Evolutionary conservation across 352 stramenopile species (phyloP).

Genomic region (Pythium plurisporium): DNA sequence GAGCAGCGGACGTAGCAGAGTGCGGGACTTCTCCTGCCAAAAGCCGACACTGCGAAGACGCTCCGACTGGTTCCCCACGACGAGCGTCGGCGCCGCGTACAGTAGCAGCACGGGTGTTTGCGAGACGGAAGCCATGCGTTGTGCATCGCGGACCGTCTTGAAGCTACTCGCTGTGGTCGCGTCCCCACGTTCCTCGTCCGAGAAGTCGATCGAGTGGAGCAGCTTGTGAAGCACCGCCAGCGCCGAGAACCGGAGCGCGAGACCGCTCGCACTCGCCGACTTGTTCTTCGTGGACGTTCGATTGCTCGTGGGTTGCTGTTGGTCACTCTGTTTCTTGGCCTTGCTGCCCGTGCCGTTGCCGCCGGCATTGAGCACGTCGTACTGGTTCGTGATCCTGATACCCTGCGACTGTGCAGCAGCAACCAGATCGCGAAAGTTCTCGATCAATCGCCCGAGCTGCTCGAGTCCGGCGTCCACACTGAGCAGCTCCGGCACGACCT

Average conservation of each 20-base stretch:
- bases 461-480: conserved; percentile 47
- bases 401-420: conserved; percentile 55
- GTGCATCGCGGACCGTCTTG: conserved; percentile 1
- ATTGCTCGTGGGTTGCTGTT: conserved; percentile 16
- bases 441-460: conserved; percentile 55
- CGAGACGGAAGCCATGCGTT: conserved; percentile 19
- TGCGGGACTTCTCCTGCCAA: conserved; percentile 67
- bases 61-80: conserved; percentile 31
- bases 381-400: conserved; percentile 77
- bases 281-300: conserved; percentile 40
- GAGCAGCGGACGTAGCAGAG: conserved; percentile 51
- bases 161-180: neutral
- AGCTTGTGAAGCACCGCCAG: conserved; percentile 66
- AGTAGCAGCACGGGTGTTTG: conserved; percentile 45
- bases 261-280: conserved; percentile 28
- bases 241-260: conserved; percentile 53
- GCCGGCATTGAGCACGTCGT: conserved; percentile 44
- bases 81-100: conserved; percentile 37
- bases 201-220: conserved; percentile 44
- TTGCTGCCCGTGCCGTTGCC: conserved; percentile 17
- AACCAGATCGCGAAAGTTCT: conserved; percentile 79
- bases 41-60: conserved; percentile 34
- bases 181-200: conserved; percentile 3
- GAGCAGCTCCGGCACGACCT: conserved; percentile 52
- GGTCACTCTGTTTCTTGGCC: conserved; percentile 10